Base-by-base conservation (phyloP, 2,329 filamentous ascomycete genomes). In the Monilinia polystroma region DNA sequence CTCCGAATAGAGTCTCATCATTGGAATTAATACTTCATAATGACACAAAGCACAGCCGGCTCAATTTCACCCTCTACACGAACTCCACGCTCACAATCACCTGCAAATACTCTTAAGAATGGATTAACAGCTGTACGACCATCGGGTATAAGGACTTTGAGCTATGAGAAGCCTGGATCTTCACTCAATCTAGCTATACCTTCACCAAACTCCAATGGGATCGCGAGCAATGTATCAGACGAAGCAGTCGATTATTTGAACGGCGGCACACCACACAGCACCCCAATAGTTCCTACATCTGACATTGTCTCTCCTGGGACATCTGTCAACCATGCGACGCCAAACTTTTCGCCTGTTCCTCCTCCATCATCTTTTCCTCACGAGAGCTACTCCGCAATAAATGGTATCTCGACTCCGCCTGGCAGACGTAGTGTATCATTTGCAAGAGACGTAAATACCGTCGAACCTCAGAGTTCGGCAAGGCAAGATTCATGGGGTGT, bases 371-470 rank as follows among this genome's bases (percentile, higher is more conserved):
- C 38, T n/a, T 57, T 66, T 14, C 56, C 56, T 16, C 56, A 60
- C 20, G 56, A 66, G 29, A 62, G 52, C n/a, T 49, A 62, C n/a
- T 54, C 70, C n/a, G 26, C 62, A 38, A 63, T 43, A 11, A 64
- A 72, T 23, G 75, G 75, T 32, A 73, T 72, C 56, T 70, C 71
- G 35, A 76, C 75, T 32, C 75, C 75, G 10, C 73, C 75, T 4
- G 73, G 82, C 26, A 81, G 87, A 62, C 84, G 85, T 66, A 94
- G 89, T 75, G 91, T 96, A 4, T 91, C 95, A 72, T 95, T 96
- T 75, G 86, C 85, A 2, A 83, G 86, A 38, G 80, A 83, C 76
- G 32, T 52, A 45, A 70, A 75, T 78, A 64, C 57, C 4, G 55
- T 56, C 70, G 86, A 85, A 45, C 78, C 81, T 6, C 78, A 77